Conservation (phyloP, 768 basidiomycete species). For the Leccinum variicolor region DNA sequence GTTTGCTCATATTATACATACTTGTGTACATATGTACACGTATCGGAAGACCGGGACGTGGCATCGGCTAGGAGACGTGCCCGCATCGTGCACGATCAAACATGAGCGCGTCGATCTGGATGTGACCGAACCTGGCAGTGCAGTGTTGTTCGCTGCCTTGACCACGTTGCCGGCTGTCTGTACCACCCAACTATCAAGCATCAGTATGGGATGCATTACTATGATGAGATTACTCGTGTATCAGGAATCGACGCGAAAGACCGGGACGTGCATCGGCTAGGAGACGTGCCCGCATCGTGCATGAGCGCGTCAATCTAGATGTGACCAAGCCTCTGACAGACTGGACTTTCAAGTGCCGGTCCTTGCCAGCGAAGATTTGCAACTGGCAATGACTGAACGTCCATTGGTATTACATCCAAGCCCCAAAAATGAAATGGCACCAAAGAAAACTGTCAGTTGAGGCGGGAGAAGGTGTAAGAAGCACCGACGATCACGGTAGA, state of each 20-base stretch:
- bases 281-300: neutral
- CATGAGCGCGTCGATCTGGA: too few relatives aligned
- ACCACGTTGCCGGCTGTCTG: neutral
- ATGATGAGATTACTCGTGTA: neutral
- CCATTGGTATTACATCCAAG: neutral
- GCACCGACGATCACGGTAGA: neutral
- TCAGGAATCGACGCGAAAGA: neutral
- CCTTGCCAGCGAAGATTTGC: neutral
- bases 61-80: too few relatives aligned
- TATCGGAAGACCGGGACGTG: too few relatives aligned
- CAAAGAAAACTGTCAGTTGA: neutral
- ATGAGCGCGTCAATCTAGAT: neutral
- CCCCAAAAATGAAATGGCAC: neutral
- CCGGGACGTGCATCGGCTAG: neutral
- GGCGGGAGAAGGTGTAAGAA: neutral
- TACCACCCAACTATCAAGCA: neutral
- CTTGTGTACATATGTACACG: too few relatives aligned
- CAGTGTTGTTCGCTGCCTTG: neutral
- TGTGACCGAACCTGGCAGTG: neutral
- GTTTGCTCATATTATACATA: too few relatives aligned
- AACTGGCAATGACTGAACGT: neutral
- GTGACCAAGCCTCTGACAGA: neutral
- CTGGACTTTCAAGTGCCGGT: neutral
- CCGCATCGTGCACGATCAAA: too few relatives aligned
- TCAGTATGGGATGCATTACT: too few relatives aligned